Base-by-base conservation (phyloP, 768 basidiomycete species). In the Tylopilus felleus region DNA sequence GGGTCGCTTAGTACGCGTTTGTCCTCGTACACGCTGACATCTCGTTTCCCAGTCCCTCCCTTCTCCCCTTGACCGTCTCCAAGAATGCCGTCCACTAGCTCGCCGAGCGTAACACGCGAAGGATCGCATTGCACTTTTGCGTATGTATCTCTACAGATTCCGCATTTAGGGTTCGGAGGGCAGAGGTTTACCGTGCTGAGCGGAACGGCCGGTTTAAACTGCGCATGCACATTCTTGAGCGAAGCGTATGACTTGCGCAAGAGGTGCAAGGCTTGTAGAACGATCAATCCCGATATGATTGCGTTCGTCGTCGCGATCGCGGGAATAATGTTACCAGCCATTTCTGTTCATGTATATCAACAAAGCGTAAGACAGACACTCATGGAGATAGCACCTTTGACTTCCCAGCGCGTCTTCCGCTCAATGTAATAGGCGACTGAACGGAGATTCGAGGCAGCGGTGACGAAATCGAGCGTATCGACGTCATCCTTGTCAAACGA, bases 271-370 rank as follows among this genome's bases (percentile, higher is more conserved):
- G 94, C 90, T 69, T 98, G 95, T 42, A 98, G 79, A 22, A 98
- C 94, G 65, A 98, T 93, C 36, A 96, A 76, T 0, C 96, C 97
- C 0, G 97, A 89, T 60, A 98, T 85, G 70, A 99, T 91, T 10
- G 97, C 97, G 68, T 99, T 99, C 22, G 97, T 99, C 4, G 97
- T 99, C 5, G 97, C 97, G 63, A 99, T 98, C 1, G 97, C 97
- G 7, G 97, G 97, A 59, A 98, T 99, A 64, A 99, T 98, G 71
- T 99, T 99, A 10, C 97, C 97, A 0, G 97, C 97, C 92, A 98
- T 98, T 72, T 98, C 95, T 96, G 69, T 21, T 22, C 2, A 17
- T 17, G 17, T 3, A 17, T 16, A 7, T 56, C 33, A 51, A 46
- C 17, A 17, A n/a, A 5, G 38, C 4, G 16, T 27, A 9, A 33